phyloP scores from a whole-genome alignment of 257 asterid species.

The Nicotiana sylvestris region DNA sequence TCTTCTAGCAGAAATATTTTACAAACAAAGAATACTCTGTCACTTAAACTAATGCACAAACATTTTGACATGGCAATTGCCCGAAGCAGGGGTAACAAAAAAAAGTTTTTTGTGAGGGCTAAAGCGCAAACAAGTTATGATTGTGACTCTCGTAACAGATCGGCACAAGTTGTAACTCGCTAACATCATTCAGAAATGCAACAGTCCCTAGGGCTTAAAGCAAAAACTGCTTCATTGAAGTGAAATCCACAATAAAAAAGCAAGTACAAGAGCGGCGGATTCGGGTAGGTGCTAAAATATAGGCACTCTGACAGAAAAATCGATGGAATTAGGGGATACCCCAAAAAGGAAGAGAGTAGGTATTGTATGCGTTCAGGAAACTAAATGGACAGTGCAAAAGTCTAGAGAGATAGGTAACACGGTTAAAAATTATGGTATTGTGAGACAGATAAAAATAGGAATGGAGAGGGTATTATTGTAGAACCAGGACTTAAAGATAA shows the following conservation, averaged over 20 bases:
- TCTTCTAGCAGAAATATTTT: not conserved
- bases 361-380: too few relatives aligned
- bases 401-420: too few relatives aligned
- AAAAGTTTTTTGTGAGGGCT: not conserved
- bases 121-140: not conserved
- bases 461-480: too few relatives aligned
- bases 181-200: not conserved
- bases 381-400: too few relatives aligned
- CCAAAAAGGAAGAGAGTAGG: too few relatives aligned
- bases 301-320: too few relatives aligned
- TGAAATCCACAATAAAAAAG: not conserved
- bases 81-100: not conserved
- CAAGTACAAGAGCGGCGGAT: too few relatives aligned
- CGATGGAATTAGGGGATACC: too few relatives aligned
- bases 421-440: too few relatives aligned
- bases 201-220: not conserved
- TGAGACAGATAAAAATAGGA: too few relatives aligned
- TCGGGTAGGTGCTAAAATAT: too few relatives aligned
- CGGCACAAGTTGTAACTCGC: not conserved
- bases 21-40: not conserved
- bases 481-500: too few relatives aligned
- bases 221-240: conserved; percentile 2
- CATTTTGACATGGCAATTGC: not conserved
- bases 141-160: not conserved
- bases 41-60: not conserved